Conservation (phyloP, 805 yeast species). For the Barnettozyma salicaria region DNA sequence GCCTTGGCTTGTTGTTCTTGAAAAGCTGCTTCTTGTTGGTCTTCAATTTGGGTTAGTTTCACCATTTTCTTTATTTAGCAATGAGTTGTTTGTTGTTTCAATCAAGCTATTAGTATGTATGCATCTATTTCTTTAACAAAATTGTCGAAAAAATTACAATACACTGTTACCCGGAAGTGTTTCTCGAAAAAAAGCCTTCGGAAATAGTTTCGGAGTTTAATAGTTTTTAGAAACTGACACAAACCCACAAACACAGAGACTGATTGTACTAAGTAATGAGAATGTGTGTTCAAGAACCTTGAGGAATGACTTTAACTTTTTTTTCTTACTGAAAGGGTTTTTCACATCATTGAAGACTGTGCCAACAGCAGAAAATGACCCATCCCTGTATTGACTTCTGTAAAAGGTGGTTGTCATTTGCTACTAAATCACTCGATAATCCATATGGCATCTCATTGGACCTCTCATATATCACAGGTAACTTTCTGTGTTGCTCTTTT, state of each 20-base stretch:
- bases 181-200: no score
- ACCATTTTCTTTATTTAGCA: conserved; percentile 44
- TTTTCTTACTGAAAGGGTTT: no score
- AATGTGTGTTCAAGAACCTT: no score
- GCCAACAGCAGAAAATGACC: background rate
- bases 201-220: background rate
- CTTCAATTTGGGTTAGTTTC: conserved; percentile 67
- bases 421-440: conserved; percentile 19
- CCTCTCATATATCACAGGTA: conserved; percentile 58
- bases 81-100: background rate
- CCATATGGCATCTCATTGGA: conserved; percentile 41
- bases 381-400: conserved; percentile 1
- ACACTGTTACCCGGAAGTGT: conserved; percentile 1
- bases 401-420: conserved; percentile 8
- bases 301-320: no score
- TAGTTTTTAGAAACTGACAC: background rate
- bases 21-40: conserved; percentile 34
- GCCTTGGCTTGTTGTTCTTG: conserved; percentile 29
- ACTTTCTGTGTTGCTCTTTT: conserved; percentile 68
- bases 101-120: no score
- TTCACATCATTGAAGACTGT: no score
- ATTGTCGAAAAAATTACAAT: conserved; percentile 8
- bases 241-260: no score
- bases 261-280: no score
- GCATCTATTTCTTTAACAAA: background rate